A percentile compares a stretch with the other conserved stretches of the same genome.
phyloP scores from a whole-genome alignment of 768 basidiomycete species.

The Boletus bicolor region DNA sequence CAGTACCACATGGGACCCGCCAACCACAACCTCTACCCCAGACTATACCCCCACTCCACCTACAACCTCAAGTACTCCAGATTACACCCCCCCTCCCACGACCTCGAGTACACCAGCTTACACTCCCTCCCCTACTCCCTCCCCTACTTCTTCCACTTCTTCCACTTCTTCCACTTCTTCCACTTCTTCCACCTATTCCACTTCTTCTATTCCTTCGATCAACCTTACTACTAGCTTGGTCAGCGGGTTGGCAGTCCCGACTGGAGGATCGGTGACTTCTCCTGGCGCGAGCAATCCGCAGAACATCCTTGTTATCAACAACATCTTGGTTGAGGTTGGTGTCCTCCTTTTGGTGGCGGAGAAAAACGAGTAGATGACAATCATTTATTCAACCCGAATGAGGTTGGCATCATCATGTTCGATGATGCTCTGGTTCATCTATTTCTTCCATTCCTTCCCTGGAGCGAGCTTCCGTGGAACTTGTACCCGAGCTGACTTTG shows the following conservation, averaged over 20 bases:
- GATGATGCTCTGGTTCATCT: neutral
- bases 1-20: constrained; percentile 19
- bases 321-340: constrained; percentile 37
- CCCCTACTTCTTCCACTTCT: constrained; percentile 26
- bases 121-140: constrained; percentile 20
- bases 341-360: constrained; percentile 5
- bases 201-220: constrained; percentile 20
- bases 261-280: constrained; percentile 27
- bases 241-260: constrained; percentile 29
- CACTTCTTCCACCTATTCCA: constrained; percentile 18
- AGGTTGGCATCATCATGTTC: neutral
- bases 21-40: constrained; percentile 23
- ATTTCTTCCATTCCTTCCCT: constrained; percentile 1
- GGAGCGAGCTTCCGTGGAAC: constrained; percentile 3
- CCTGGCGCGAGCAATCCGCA: constrained; percentile 32
- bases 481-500: neutral
- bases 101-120: constrained; percentile 21
- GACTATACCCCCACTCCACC: constrained; percentile 14
- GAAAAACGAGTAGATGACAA: constrained; percentile 1
- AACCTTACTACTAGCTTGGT: constrained; percentile 13
- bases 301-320: constrained; percentile 34
- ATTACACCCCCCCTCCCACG: constrained; percentile 18
- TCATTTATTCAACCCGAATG: neutral
- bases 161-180: constrained; percentile 16
- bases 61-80: constrained; percentile 15